Conservation (phyloP, 192 early-diverging fungal species). For the Piromyces sp. region DNA sequence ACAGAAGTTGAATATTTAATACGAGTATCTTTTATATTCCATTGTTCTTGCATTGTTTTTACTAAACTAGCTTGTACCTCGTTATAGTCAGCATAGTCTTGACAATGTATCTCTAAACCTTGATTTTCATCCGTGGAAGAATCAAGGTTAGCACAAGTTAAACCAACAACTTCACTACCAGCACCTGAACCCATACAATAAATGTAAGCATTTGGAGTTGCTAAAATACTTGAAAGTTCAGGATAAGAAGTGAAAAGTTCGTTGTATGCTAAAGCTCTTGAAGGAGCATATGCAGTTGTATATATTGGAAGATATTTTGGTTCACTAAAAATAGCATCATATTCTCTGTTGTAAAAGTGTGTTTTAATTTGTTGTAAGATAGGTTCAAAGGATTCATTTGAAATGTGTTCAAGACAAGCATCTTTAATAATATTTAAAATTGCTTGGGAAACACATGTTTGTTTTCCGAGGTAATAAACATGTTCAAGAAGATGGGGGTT, state of each 20-base stretch:
- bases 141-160: constrained; percentile 38
- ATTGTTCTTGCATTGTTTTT: constrained; percentile 24
- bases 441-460: background rate
- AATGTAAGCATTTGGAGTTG: constrained; percentile 19
- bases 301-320: constrained; percentile 58
- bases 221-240: constrained; percentile 27
- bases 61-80: constrained; percentile 32
- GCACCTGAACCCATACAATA: constrained; percentile 63
- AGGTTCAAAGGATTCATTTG: constrained; percentile 15
- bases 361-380: constrained; percentile 61
- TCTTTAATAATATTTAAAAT: background rate
- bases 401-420: background rate
- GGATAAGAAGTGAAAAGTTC: constrained; percentile 38
- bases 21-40: constrained; percentile 21
- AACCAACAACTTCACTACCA: constrained; percentile 67
- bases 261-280: constrained; percentile 70
- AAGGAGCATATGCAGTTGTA: constrained; percentile 70
- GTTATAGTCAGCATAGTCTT: constrained; percentile 50
- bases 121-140: background rate
- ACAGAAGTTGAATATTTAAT: constrained; percentile 35
- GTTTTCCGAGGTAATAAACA: background rate
- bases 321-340: constrained; percentile 61
- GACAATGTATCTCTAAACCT: constrained; percentile 9
- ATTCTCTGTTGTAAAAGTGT: constrained; percentile 67
- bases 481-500: background rate